Evolutionary conservation across 192 early-diverging fungal species (phyloP), one percentile per base, ranked within the genome.

Genomic region (Cladochytrium replicatum): DNA sequence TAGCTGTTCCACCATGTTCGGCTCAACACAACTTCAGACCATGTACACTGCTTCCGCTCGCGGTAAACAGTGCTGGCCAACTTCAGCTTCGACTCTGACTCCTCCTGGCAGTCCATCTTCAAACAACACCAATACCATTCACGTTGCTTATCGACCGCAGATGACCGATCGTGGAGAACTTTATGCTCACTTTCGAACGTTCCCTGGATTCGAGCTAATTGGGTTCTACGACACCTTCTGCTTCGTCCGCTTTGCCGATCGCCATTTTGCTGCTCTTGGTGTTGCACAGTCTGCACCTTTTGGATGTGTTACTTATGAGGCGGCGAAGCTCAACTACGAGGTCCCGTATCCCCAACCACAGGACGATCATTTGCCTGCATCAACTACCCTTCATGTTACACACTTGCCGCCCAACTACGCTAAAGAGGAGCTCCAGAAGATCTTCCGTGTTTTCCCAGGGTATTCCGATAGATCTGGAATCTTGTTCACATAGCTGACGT

Each of bases 181-280:
- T 11, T 62, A 52, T 40, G 31, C 57, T 22, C 43, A 55, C 29
- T 62, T 62, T 32, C 53, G 60, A 15, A 57, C 29, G 8, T 57
- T 57, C n/a, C 39, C 44, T 1, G 54, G 54, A 13, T 62, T 62
- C 34, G 54, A 62, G 30, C 43, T 62, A 9, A 56, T 62, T 37
- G 60, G 48, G 5, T 62, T 62, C 41, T 62, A 62, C 39, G 60
- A 62, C 28, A 40, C 51, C 53, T 62, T 46, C 55, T 62, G 60
- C 43, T 62, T 62, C 31, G 60, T 62, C 26, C 53, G 60, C 41
- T 62, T 62, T 32, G 29, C 23, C 2, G 21, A 34, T 22, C 22
- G 13, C 29, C n/a, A n/a, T n/a, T n/a, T n/a, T n/a, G n/a, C n/a
- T n/a, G n/a, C n/a, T n/a, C n/a, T n/a, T n/a, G n/a, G n/a, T n/a